Evolutionary conservation across 2,329 filamentous ascomycete species (phyloP).

Genomic region (Aspergillus chevalieri): DNA sequence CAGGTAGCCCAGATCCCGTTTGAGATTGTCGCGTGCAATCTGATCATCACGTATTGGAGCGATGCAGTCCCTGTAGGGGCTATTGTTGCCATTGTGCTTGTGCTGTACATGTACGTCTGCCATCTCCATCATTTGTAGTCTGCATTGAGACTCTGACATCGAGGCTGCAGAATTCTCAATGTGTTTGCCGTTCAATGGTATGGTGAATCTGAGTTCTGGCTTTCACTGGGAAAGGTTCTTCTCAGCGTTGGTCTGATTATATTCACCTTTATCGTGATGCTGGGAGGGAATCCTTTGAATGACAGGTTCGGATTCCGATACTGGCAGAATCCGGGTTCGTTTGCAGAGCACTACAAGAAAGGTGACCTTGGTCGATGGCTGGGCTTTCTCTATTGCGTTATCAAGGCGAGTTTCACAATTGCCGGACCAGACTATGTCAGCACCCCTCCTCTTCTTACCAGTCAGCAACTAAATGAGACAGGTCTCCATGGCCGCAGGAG

Average conservation of each 20-base stretch:
- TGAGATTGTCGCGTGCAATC: constrained; percentile 46
- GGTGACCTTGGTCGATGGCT: constrained; percentile 66
- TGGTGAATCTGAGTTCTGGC: constrained; percentile 70
- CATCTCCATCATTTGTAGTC: not conserved
- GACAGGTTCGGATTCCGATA: constrained; percentile 70
- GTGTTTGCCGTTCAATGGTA: constrained; percentile 68
- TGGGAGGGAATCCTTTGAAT: constrained; percentile 69
- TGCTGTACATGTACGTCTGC: constrained; percentile 37
- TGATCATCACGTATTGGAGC: constrained; percentile 48
- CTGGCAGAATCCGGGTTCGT: constrained; percentile 62
- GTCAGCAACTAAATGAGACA: too few species aligned
- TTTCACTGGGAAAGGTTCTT: constrained; percentile 65
- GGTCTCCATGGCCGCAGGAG: constrained; percentile 57
- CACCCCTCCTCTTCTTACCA: not conserved
- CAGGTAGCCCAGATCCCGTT: constrained; percentile 48
- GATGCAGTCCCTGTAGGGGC: constrained; percentile 40
- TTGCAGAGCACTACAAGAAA: constrained; percentile 58
- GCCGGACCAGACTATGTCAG: constrained; percentile 58
- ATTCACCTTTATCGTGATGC: constrained; percentile 77
- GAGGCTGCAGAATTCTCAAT: constrained; percentile 48
- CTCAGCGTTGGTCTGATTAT: constrained; percentile 65
- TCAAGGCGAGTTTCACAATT: constrained; percentile 63
- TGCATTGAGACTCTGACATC: not conserved
- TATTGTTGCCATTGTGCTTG: constrained; percentile 42
- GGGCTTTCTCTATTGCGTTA: constrained; percentile 70